phyloP scores from a whole-genome alignment of 257 asterid genomes.

The Anisodus acutangulus region DNA sequence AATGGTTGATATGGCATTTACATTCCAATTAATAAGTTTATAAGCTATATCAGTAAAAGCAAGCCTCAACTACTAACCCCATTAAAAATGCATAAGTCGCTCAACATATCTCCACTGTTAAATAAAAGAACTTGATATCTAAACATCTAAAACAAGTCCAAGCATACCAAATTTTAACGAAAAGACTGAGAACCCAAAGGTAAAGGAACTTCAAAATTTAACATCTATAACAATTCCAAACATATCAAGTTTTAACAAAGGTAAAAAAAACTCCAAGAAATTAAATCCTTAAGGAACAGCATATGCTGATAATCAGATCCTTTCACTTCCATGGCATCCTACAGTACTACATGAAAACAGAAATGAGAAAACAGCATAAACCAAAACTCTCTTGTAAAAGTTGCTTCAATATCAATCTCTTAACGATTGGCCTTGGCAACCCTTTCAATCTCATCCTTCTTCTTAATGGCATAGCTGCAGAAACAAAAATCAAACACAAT shows the following conservation, averaged over 20 bases:
- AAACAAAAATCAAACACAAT: background rate
- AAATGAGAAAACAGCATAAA: slow-evolving; percentile 24
- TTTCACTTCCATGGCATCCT: background rate
- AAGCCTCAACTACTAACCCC: no score
- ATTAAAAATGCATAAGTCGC: no score
- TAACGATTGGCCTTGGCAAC: slow-evolving; percentile 92
- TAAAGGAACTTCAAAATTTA: slow-evolving; percentile 4
- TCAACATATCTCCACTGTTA: no score
- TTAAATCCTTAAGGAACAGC: background rate
- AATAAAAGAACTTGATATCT: no score
- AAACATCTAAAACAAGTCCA: slow-evolving; percentile 37
- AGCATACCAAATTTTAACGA: background rate
- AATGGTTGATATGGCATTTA: no score
- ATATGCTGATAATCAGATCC: background rate
- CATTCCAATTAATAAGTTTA: no score
- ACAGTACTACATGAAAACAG: background rate
- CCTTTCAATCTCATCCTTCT: slow-evolving; percentile 92
- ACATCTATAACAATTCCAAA: slow-evolving; percentile 45
- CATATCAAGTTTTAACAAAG: background rate
- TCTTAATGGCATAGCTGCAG: slow-evolving; percentile 84
- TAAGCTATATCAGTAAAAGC: no score
- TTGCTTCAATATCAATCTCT: slow-evolving; percentile 28
- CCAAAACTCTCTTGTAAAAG: slow-evolving; percentile 28
- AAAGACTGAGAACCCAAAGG: background rate
- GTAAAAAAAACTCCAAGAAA: background rate